Percentiles rank a stretch among this genome's conserved stretches.
Conservation (phyloP, 1,139 yeast genomes). For the Hansenula lynferdii region DNA sequence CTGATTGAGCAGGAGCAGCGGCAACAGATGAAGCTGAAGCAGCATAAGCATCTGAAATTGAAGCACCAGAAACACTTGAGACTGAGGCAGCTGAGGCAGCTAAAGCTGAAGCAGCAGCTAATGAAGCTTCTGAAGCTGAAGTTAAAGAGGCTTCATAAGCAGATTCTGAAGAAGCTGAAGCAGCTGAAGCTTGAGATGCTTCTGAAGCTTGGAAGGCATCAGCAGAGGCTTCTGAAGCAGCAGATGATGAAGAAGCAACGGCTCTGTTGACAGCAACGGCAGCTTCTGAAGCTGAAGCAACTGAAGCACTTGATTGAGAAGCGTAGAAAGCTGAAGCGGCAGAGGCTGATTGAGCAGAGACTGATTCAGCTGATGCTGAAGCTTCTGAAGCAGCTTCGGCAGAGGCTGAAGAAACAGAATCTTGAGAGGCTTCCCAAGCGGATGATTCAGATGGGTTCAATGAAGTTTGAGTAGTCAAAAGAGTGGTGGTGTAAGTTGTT, state of each 20-base stretch:
- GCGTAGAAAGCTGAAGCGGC: conserved; percentile 10
- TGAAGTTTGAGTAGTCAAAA: conserved; percentile 19
- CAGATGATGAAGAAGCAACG: conserved; percentile 5
- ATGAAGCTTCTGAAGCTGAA: conserved; percentile 1
- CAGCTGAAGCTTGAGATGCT: conserved; percentile 14
- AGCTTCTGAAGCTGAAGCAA: conserved; percentile 4
- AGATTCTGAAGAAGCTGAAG: neutral
- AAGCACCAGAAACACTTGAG: conserved; percentile 11
- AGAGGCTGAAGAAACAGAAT: conserved; percentile 13
- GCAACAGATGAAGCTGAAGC: conserved; percentile 8
- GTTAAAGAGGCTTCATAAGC: neutral
- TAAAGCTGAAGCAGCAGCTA: conserved; percentile 11
- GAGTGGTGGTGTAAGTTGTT: conserved; percentile 23
- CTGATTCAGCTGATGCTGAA: conserved; percentile 9
- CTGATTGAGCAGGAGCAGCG: conserved; percentile 16
- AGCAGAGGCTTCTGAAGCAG: neutral
- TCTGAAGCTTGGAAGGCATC: no score
- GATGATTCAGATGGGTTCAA: no score
- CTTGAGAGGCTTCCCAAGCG: no score
- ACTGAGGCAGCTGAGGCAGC: conserved; percentile 1
- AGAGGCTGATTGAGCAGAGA: conserved; percentile 4
- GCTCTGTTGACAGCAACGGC: no score
- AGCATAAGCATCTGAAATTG: conserved; percentile 15
- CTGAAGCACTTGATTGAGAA: no score
- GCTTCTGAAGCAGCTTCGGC: neutral